A percentile compares a stretch with the other conserved stretches of the same genome.
phyloP scores from a whole-genome alignment of 2,329 filamentous ascomycete genomes.

The Sarocladium brachiariae region DNA sequence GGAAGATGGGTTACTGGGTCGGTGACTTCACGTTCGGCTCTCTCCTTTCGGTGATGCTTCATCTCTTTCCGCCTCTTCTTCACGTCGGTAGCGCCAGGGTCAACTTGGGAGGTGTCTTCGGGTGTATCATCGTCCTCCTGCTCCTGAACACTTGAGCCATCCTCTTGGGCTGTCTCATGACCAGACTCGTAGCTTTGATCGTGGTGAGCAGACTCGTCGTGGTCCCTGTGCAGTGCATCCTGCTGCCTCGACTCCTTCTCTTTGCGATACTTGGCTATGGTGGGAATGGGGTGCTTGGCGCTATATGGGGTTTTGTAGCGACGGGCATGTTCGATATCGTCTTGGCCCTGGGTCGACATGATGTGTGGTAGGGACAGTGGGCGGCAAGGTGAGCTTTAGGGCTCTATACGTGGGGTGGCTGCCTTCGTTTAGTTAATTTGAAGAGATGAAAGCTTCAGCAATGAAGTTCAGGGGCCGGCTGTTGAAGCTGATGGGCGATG shows the following conservation, averaged over 20 bases:
- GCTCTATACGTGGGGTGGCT: too few species aligned
- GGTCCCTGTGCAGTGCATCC: constrained; percentile 26
- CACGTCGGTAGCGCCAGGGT: constrained; percentile 30
- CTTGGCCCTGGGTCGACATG: constrained; percentile 17
- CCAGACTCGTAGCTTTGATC: constrained; percentile 14
- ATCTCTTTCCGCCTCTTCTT: constrained; percentile 42
- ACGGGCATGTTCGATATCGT: constrained; percentile 30
- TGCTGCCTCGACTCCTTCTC: constrained; percentile 37
- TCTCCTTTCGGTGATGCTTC: constrained; percentile 37
- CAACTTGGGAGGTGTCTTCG: constrained; percentile 30
- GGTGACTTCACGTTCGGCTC: constrained; percentile 56
- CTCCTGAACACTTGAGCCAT: constrained; percentile 3
- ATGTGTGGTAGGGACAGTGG: constrained; percentile 2
- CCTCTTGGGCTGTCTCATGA: constrained; percentile 6
- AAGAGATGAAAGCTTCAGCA: neutral
- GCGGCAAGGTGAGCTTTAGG: neutral
- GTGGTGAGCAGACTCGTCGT: constrained; percentile 12
- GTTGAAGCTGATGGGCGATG: neutral
- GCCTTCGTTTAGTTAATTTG: too few species aligned
- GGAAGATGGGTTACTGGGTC: constrained; percentile 68
- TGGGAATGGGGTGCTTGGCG: constrained; percentile 38
- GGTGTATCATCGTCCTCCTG: constrained; percentile 16
- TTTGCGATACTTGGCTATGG: constrained; percentile 40
- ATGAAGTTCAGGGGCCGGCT: too few species aligned
- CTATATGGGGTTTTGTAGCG: constrained; percentile 35